Evolutionary conservation across 2,329 filamentous ascomycete species (phyloP), one percentile per base, ranked within the genome.

Genomic region (Diaporthe sp.): DNA sequence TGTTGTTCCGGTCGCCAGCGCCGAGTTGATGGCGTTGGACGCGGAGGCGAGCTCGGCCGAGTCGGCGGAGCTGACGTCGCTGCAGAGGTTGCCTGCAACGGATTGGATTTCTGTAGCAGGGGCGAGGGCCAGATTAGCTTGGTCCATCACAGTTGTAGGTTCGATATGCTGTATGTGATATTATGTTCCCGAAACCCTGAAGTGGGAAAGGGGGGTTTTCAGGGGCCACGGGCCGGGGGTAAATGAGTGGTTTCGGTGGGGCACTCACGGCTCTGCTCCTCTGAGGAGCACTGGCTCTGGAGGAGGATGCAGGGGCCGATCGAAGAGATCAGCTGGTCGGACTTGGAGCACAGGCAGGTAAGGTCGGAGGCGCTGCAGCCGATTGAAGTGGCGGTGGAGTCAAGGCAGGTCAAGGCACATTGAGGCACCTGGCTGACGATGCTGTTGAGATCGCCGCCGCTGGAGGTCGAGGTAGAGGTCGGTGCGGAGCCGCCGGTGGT

Each of bases 371-470:
- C 69, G 2, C 22, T 69, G 73, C 81, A 82, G 76, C 72, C 69
- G 58, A 81, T 72, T 19, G 61, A 6, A 12, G 34, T 39, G 7
- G 80, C 78, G 2, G 79, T 77, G 1, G 46, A 15, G 22, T 75
- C 28, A 68, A 81, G 77, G 72, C 81, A 82, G 42, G 69, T 57
- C 22, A 81, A 46, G 34, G 79, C 80, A 75, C 81, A 82, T 15
- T 71, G 17, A 4, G 81, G 81, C 39, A 82, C 69, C 58, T 78
- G 70, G 73, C 78, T 76, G 59, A 81, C 58, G 19, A 82, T 74
- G 55, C 49, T 59, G 17, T 76, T 46, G 37, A 82, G 77, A 51
- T 73, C 57, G 22, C 77, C 53, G 22, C 77, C 44, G 17, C 73
- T 49, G n/a, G 74, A 51, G 31, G 72, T 71, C 15, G 73, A 37